phyloP scores from a whole-genome alignment of 129 eudicot species.

The Apium graveolens region DNA sequence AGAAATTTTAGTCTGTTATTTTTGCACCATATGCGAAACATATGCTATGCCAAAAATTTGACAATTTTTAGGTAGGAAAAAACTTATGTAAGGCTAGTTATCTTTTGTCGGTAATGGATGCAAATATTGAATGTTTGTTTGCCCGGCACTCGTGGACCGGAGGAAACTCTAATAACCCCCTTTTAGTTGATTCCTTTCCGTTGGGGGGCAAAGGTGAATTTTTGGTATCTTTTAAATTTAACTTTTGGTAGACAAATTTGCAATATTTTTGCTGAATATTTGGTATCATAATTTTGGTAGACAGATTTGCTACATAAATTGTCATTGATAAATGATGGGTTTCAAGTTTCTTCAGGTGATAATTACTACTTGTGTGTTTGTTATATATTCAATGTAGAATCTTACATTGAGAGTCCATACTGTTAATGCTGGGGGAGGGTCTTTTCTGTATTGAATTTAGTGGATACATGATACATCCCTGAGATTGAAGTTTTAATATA shows the following conservation, averaged over 20 bases:
- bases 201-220: neutral
- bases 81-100: neutral
- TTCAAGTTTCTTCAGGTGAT: neutral
- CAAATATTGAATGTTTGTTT: neutral
- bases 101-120: conserved; percentile 6
- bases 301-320: neutral
- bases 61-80: conserved; percentile 20
- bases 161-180: conserved; percentile 1
- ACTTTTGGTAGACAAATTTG: neutral
- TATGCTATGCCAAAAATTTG: conserved; percentile 23
- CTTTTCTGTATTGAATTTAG: neutral
- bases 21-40: conserved; percentile 29
- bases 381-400: too few species aligned
- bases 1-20: conserved; percentile 1
- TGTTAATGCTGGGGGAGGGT: neutral
- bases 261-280: neutral
- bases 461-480: neutral
- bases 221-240: neutral
- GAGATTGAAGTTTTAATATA: neutral
- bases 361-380: neutral
- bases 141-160: neutral
- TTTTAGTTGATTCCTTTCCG: neutral
- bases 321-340: neutral
- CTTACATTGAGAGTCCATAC: too few species aligned
- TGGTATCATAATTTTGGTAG: neutral